Conservation (phyloP, 805 yeast genomes). For the Debaryomyces maramus region DNA sequence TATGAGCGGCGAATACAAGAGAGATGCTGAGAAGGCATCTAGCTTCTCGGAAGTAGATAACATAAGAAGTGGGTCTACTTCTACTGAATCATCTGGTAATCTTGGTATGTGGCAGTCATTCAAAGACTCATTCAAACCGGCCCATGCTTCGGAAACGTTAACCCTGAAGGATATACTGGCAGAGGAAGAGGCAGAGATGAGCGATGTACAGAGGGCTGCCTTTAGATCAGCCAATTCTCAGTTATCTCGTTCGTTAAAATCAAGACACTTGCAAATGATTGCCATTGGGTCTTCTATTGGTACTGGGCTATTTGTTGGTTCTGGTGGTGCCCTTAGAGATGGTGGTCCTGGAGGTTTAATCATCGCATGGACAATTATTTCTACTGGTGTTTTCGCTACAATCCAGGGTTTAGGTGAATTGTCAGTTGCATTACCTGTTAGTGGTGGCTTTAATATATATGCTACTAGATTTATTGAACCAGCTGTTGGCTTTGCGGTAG, state of each 20-base stretch:
- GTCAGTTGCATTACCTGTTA: constrained; percentile 59
- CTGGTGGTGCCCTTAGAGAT: constrained; percentile 43
- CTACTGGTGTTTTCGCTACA: constrained; percentile 56
- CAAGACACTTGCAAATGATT: constrained; percentile 64
- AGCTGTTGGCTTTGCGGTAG: constrained; percentile 54
- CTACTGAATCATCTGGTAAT: constrained; percentile 10
- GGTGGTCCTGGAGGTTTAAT: constrained; percentile 68
- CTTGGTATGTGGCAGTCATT: constrained; percentile 23
- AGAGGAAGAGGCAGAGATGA: constrained; percentile 21
- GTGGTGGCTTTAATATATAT: constrained; percentile 64
- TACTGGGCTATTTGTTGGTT: constrained; percentile 66
- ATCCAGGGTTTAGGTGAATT: constrained; percentile 64
- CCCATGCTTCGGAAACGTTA: constrained; percentile 20
- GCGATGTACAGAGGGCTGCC: constrained; percentile 31
- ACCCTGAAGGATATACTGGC: constrained; percentile 13
- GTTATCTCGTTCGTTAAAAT: constrained; percentile 51
- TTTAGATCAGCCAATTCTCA: constrained; percentile 53
- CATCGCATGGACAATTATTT: constrained; percentile 54
- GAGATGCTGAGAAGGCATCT: background rate
- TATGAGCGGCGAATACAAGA: background rate
- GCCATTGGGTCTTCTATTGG: constrained; percentile 71
- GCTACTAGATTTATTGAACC: constrained; percentile 58
- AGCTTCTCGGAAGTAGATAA: constrained; percentile 9
- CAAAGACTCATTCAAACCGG: constrained; percentile 38
- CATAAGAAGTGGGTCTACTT: constrained; percentile 11